Base-by-base conservation (phyloP, 768 basidiomycete genomes). In the Chalciporus chontae region DNA sequence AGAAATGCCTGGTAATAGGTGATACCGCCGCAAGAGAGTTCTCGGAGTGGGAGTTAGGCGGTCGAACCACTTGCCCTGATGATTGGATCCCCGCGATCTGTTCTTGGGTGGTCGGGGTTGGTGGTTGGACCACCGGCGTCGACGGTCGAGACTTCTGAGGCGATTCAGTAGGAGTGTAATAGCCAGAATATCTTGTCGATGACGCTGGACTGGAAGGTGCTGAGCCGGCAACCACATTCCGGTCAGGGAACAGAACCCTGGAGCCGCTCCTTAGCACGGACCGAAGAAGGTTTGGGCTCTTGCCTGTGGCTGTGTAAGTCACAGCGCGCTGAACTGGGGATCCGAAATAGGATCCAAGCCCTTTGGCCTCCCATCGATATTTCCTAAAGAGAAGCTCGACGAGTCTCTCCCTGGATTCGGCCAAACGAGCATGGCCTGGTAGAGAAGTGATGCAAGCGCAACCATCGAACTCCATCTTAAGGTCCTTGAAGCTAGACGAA, bases 371-470 rank as follows among this genome's bases (percentile, higher is more conserved):
- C 61, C 62, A 64, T 32, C 1, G 29, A 45, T 38, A 40, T 15
- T 36, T 14, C 18, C 11, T 44, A 11, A 52, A 42, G 39, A 64
- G 49, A 36, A 63, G 9, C 15, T 55, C 45, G 31, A 43, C 21
- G 17, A 64, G 58, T 11, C n/a, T 53, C 32, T 39, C 10, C 45
- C 21, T 53, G 46, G 57, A 64, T 32, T 55, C 62, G 5, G 14
- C 39, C 32, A 4, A 37, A 11, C 19, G 53, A 42, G 7, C 4
- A 31, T 63, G 39, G 1, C 14, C 41, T 15, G 40, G 26, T 38
- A 67, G 50, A 8, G 69, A 56, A 4, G 71, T 73, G 48, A 76
- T 58, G 50, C 75, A 77, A 5, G 59, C 74, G 11, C 70, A 59
- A 8, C 56, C 71, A n/a, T 65, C 57, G 7, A 73, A 73, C 24